Evolutionary conservation across 2,329 filamentous ascomycete genomes (phyloP).

Genomic region (Trichophyton rubrum): DNA sequence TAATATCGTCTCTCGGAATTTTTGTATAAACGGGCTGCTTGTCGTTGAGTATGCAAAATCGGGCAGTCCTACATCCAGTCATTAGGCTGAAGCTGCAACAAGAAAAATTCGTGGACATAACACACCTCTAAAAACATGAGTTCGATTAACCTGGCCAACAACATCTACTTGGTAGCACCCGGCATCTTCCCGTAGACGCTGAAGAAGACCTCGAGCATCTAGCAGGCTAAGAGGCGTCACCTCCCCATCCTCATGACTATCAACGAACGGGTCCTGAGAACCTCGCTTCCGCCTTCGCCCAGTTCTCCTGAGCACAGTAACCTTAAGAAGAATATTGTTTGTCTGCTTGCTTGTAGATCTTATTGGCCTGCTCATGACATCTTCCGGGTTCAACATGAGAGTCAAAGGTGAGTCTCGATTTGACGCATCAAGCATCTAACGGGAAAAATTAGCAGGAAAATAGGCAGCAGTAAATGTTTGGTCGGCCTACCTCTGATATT

Average conservation of each 20-base stretch:
- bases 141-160: constrained; percentile 61
- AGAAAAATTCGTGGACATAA: neutral
- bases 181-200: constrained; percentile 58
- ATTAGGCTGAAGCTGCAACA: neutral
- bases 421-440: constrained; percentile 35
- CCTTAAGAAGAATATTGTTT: constrained; percentile 73
- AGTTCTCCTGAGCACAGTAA: constrained; percentile 76
- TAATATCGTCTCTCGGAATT: constrained; percentile 58
- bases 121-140: constrained; percentile 69
- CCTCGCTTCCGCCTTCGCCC: constrained; percentile 76
- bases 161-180: constrained; percentile 55
- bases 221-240: constrained; percentile 26
- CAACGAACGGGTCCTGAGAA: constrained; percentile 52
- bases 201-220: constrained; percentile 44
- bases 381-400: constrained; percentile 66
- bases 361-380: constrained; percentile 65
- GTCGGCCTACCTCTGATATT: constrained; percentile 44
- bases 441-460: neutral
- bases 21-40: constrained; percentile 55
- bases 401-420: constrained; percentile 43
- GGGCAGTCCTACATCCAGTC: constrained; percentile 45
- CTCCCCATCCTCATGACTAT: constrained; percentile 24
- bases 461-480: neutral
- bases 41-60: constrained; percentile 75
- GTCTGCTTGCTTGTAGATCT: constrained; percentile 62